phyloP scores from a whole-genome alignment of 768 basidiomycete genomes.

The Postia placenta region DNA sequence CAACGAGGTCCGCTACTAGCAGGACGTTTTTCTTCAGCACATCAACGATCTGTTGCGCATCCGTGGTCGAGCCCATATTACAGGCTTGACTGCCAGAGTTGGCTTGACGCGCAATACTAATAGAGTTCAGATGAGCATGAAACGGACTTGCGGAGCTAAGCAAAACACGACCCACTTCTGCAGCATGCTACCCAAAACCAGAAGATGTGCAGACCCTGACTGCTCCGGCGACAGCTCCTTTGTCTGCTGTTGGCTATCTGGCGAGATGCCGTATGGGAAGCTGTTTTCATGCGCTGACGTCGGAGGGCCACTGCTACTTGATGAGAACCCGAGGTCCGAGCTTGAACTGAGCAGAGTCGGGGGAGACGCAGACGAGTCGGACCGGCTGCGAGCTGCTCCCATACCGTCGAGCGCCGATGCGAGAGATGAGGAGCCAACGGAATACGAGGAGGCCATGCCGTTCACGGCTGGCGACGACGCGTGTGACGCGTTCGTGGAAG shows the following conservation, averaged over 20 bases:
- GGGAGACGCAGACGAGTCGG: conserved; percentile 28
- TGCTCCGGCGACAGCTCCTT: conserved; percentile 26
- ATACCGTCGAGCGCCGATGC: conserved; percentile 28
- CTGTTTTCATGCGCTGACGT: conserved; percentile 22
- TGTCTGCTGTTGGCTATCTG: conserved; percentile 14
- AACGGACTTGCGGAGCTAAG: conserved; percentile 31
- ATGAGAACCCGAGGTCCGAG: conserved; percentile 24
- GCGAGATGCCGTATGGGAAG: conserved; percentile 21
- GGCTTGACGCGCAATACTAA: conserved; percentile 22
- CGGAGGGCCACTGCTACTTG: conserved; percentile 20
- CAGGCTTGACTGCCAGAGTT: conserved; percentile 24
- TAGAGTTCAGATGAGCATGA: conserved; percentile 23
- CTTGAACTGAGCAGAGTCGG: conserved; percentile 16
- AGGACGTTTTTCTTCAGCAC: conserved; percentile 22
- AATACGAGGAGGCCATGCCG: conserved; percentile 24
- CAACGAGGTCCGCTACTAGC: conserved; percentile 22
- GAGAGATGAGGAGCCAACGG: conserved; percentile 26
- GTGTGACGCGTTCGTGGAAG: conserved; percentile 27
- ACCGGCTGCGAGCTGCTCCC: conserved; percentile 23
- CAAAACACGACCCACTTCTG: conserved; percentile 44
- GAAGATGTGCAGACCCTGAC: conserved; percentile 40
- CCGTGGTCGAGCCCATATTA: conserved; percentile 20
- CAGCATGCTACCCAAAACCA: conserved; percentile 43
- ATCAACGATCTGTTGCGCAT: conserved; percentile 21
- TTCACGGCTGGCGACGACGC: conserved; percentile 27